Percentiles rank a stretch among this genome's conserved stretches.
phyloP scores from a whole-genome alignment of 2,329 filamentous ascomycete genomes.

The Aspergillus sp. region DNA sequence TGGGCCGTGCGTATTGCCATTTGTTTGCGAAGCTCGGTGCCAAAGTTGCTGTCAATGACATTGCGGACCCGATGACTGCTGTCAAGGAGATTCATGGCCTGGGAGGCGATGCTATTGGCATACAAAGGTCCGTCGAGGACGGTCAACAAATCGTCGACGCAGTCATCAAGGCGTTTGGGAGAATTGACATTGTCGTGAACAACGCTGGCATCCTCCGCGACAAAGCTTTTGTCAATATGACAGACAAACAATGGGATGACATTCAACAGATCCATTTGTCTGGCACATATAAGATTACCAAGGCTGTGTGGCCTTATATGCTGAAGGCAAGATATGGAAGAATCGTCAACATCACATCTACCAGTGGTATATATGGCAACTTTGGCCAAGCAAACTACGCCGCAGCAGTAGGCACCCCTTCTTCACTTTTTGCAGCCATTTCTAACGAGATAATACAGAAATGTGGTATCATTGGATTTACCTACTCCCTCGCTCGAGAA shows the following conservation, averaged over 20 bases:
- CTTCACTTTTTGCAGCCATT: too few species aligned
- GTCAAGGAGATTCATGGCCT: background rate
- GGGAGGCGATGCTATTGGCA: background rate
- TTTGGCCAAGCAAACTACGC: background rate
- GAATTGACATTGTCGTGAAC: constrained; percentile 4
- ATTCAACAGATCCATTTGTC: background rate
- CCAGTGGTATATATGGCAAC: background rate
- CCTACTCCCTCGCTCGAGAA: constrained; percentile 1
- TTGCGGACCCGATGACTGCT: background rate
- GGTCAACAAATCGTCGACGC: background rate
- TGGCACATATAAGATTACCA: background rate
- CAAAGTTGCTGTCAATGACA: background rate
- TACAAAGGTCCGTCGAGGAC: background rate
- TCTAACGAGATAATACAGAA: background rate
- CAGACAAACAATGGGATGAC: background rate
- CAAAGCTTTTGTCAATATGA: background rate
- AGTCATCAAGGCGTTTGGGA: background rate
- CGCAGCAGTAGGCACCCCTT: background rate
- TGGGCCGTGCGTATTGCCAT: background rate
- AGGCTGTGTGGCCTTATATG: constrained; percentile 3
- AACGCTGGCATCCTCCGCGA: background rate
- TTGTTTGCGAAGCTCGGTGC: background rate
- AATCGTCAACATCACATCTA: constrained; percentile 1
- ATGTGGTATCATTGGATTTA: background rate
- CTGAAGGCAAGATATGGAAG: constrained; percentile 1